phyloP scores from a whole-genome alignment of 345 rosid species.

The Melaleuca alternifolia region DNA sequence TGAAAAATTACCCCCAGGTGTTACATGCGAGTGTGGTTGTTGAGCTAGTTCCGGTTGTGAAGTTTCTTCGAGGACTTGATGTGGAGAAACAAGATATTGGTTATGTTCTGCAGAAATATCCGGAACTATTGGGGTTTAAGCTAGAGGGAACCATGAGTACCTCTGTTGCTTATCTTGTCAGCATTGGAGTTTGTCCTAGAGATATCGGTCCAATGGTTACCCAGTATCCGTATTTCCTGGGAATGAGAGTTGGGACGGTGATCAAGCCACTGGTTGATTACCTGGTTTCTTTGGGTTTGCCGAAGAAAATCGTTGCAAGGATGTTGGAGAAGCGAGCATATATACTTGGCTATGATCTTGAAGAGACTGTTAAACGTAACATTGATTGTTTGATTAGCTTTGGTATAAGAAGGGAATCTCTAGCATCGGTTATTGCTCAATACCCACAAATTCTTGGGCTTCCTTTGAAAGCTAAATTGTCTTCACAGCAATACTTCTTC shows the following conservation, averaged over 20 bases:
- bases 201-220: constrained; percentile 96
- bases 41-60: constrained; percentile 85
- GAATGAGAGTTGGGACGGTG: constrained; percentile 90
- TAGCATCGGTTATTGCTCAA: constrained; percentile 57
- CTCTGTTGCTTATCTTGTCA: constrained; percentile 83
- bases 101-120: constrained; percentile 74
- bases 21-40: constrained; percentile 76
- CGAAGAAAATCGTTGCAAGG: constrained; percentile 69
- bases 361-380: constrained; percentile 82
- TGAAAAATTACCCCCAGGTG: constrained; percentile 77
- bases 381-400: constrained; percentile 77
- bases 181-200: constrained; percentile 84
- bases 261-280: constrained; percentile 80
- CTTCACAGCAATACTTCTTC: constrained; percentile 81
- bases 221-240: constrained; percentile 73
- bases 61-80: constrained; percentile 85
- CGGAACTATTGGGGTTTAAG: constrained; percentile 87
- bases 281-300: constrained; percentile 60
- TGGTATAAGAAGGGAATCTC: constrained; percentile 50
- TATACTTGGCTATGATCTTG: constrained; percentile 73
- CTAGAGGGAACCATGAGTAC: constrained; percentile 93
- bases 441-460: constrained; percentile 75
- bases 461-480: constrained; percentile 82
- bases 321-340: constrained; percentile 86
- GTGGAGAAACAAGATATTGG: constrained; percentile 84